Conservation (phyloP, 305 asterid species). For the Fraxinus paxiana region DNA sequence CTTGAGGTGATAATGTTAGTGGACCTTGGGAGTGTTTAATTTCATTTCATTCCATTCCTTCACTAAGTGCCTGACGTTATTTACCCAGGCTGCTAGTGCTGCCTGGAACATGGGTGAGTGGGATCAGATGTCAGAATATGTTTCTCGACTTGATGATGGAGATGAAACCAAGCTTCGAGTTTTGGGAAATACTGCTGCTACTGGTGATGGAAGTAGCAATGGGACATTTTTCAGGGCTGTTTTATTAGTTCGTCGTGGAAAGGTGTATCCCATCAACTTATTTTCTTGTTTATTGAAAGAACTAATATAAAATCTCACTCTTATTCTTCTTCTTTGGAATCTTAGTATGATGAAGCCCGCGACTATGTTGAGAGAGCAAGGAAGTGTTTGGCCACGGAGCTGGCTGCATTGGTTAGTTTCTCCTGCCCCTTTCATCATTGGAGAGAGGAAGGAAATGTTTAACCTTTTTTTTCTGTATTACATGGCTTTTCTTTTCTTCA, state of each 20-base stretch:
- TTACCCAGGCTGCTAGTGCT: conserved; percentile 83
- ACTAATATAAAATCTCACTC: conserved; percentile 20
- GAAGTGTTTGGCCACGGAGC: conserved; percentile 96
- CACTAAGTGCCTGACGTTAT: conserved; percentile 21
- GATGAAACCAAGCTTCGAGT: conserved; percentile 90
- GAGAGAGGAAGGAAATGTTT: neutral
- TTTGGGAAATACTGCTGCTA: conserved; percentile 92
- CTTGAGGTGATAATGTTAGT: neutral
- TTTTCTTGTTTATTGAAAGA: conserved; percentile 11
- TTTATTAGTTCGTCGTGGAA: conserved; percentile 81
- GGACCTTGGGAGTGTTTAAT: neutral
- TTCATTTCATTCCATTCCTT: conserved; percentile 9
- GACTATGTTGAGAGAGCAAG: conserved; percentile 96
- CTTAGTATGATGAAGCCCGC: conserved; percentile 89
- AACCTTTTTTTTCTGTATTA: neutral
- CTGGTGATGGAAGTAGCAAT: conserved; percentile 92
- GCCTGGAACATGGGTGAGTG: conserved; percentile 99
- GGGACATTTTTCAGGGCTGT: conserved; percentile 93
- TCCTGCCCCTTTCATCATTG: conserved; percentile 19
- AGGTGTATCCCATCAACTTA: conserved; percentile 41
- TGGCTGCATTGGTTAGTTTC: conserved; percentile 88
- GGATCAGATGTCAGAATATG: conserved; percentile 99
- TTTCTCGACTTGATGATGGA: conserved; percentile 94
- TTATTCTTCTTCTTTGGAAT: conserved; percentile 22
- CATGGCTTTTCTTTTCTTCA: neutral